Conservation (phyloP, 768 basidiomycete species). For the Sporobolomyces pararoseus region DNA sequence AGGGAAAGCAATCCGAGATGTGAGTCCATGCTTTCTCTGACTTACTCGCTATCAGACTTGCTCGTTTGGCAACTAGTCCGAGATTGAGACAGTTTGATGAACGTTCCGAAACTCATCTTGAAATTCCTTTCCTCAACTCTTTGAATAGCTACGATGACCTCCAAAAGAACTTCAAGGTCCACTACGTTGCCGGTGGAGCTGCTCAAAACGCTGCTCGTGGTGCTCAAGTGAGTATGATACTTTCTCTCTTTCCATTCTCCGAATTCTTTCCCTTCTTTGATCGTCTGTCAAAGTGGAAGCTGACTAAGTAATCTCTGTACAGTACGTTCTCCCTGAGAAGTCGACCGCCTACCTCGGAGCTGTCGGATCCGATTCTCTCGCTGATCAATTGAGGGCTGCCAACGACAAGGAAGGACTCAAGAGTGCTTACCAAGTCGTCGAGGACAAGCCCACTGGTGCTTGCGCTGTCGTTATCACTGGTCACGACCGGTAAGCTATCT, state of each 20-base stretch:
- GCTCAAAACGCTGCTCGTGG: conserved; percentile 94
- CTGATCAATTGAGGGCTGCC: conserved; percentile 77
- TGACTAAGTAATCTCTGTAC: background rate
- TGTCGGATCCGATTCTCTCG: conserved; percentile 89
- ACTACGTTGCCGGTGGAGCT: conserved; percentile 95
- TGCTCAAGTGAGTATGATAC: conserved; percentile 68
- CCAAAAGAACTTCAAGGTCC: conserved; percentile 66
- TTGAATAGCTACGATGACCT: conserved; percentile 77
- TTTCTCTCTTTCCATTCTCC: conserved; percentile 10
- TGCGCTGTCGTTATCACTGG: conserved; percentile 94
- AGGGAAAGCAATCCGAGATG: conserved; percentile 82
- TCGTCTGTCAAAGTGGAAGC: too few species aligned
- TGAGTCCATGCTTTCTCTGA: conserved; percentile 50
- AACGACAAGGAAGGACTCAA: conserved; percentile 88
- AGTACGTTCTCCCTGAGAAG: conserved; percentile 84
- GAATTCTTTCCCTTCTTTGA: background rate
- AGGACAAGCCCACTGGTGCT: conserved; percentile 85
- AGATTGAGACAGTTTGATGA: background rate
- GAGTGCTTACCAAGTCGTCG: conserved; percentile 81
- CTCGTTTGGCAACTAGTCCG: too few species aligned
- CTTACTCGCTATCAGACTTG: too few species aligned
- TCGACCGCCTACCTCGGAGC: conserved; percentile 92
- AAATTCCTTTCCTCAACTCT: too few species aligned
- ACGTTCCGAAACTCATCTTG: too few species aligned
- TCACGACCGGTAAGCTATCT: conserved; percentile 70